These are phyloP conservation scores for Chytriomyces sp. DNA, from an alignment of 192 early-diverging fungal genomes.

Conservation along the genomic window DNA sequence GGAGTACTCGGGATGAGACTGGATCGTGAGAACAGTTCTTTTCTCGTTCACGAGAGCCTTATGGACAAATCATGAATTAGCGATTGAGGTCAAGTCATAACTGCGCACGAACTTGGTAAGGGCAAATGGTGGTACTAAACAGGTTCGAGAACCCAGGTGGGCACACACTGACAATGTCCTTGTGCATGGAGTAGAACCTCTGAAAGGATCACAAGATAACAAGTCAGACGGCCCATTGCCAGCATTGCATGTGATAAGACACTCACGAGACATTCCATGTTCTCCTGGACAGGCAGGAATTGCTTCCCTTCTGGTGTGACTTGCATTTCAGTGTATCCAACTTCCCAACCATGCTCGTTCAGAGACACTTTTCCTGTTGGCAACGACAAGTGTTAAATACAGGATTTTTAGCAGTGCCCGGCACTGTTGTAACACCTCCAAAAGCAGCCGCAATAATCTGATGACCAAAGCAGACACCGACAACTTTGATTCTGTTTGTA, in stretches of 20 bases:
- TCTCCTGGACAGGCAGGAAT: constrained; percentile 11
- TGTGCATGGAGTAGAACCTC: constrained; percentile 68
- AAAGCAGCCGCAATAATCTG: constrained; percentile 76
- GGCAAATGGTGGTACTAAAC: constrained; percentile 58
- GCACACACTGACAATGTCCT: constrained; percentile 67
- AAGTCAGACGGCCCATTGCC: neutral
- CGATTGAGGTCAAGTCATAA: too few relatives aligned
- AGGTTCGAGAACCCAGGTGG: constrained; percentile 68
- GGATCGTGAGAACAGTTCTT: constrained; percentile 26
- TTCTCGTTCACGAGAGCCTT: constrained; percentile 14
- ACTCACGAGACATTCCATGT: constrained; percentile 18
- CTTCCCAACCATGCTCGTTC: constrained; percentile 78
- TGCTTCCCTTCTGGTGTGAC: constrained; percentile 38
- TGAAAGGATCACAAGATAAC: neutral
- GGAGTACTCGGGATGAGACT: constrained; percentile 33
- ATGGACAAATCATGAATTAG: neutral
- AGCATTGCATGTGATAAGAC: neutral
- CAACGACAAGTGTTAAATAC: neutral
- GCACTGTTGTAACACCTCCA: constrained; percentile 54
- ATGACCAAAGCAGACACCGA: constrained; percentile 85
- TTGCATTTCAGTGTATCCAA: constrained; percentile 46
- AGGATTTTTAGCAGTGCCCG: neutral
- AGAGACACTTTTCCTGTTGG: constrained; percentile 30
- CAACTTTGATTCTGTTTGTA: constrained; percentile 49
- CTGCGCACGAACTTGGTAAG: constrained; percentile 55